Base-by-base conservation (phyloP, 208 protist genomes). In the Plasmodiophora brassicae region DNA sequence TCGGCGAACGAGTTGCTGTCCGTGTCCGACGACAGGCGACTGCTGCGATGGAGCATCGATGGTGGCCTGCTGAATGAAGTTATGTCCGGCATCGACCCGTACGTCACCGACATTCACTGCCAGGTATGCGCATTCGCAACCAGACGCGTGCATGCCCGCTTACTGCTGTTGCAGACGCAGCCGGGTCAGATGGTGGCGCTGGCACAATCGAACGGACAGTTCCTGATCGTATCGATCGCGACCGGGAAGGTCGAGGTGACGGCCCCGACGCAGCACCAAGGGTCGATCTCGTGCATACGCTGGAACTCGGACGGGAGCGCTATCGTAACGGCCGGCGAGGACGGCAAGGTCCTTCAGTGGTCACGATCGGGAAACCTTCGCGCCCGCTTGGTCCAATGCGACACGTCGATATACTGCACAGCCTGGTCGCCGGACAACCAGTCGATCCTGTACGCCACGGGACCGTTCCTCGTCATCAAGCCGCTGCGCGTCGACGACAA, bases 311-410 rank as follows among this genome's bases (percentile, higher is more conserved):
- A 89, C 25, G 87, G 87, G 1, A 38, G 53, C 20, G 45, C 57
- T n/a, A 54, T 89, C 20, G 44, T 85, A 28, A 85, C 87, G 20
- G 87, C 65, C 28, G 87, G 87, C 1, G 87, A 89, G 83, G 87
- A 89, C 25, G 87, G 87, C 5, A 53, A 71, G 0, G 45, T 89
- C n/a, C 54, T 71, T 35, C 83, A 86, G 0, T 89, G 87, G 87
- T 85, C 60, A 0, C 35, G 87, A 54, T 86, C 45, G 25, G 87
- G 87, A n/a, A 89, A 22, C 43, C 41, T 89, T 14, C 83, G 87
- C 10, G 65, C 57, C 35, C 45, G 54, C 28, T 43, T 89, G 0
- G 87, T 85, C 8, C 71, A 46, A 14, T 84, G 57, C 25, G 57
- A 85, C 0, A 85, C 32, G 22, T 38, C 87, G 1, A 57, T 86